A percentile compares a stretch with the other conserved stretches of the same genome.
Evolutionary conservation across 352 stramenopile genomes (phyloP).

Genomic region (Elongisporangium prolatum): DNA sequence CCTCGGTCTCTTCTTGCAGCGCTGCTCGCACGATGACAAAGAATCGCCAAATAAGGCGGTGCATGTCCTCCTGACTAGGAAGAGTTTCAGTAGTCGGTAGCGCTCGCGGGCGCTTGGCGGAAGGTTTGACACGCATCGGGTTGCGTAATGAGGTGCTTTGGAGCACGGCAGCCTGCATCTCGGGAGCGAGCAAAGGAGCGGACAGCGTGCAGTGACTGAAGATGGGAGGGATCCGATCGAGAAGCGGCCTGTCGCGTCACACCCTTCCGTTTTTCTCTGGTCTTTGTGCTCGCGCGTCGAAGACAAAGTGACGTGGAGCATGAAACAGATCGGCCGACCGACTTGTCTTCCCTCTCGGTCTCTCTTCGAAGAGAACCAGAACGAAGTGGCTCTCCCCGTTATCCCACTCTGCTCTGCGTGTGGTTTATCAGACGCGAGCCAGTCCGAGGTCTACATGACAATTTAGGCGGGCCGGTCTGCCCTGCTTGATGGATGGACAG

Average conservation of each 20-base stretch:
- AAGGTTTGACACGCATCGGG: neutral
- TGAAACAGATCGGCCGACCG: neutral
- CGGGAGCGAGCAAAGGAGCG: neutral
- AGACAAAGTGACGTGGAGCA: neutral
- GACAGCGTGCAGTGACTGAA: neutral
- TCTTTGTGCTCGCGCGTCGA: neutral
- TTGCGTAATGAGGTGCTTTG: neutral
- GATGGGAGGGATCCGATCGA: neutral
- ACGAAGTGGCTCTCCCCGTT: neutral
- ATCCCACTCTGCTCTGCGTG: neutral
- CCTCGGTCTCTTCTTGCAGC: neutral
- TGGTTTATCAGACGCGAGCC: neutral
- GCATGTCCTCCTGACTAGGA: neutral
- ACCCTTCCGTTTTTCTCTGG: neutral
- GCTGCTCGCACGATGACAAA: neutral
- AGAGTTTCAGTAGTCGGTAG: neutral
- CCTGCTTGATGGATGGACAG: neutral
- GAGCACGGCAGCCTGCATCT: neutral
- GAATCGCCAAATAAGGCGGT: neutral
- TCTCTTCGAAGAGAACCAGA: neutral
- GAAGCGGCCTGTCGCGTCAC: neutral
- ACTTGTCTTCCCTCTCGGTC: neutral
- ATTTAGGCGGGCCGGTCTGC: neutral
- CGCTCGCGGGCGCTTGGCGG: neutral
- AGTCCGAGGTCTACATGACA: neutral